Base-by-base conservation (phyloP, 2,329 filamentous ascomycete species). In the Pyrenochaeta sp. region DNA sequence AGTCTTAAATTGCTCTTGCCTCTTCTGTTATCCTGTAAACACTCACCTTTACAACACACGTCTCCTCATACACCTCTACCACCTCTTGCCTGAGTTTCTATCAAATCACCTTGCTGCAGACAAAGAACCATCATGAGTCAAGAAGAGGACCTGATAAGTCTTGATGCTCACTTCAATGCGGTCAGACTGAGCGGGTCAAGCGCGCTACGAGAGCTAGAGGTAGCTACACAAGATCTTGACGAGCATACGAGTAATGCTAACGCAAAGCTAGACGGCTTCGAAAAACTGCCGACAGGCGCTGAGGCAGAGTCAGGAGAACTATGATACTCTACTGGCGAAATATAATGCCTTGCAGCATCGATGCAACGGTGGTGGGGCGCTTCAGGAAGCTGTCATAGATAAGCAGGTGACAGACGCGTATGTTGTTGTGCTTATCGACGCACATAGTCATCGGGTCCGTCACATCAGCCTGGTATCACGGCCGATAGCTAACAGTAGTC, bases 381-480 rank as follows among this genome's bases (percentile, higher is more conserved):
- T 15, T 15, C 12, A 49, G 46, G 12, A 27, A 9, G 22, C 30
- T 2, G 19, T 4, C 7, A n/a, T 15, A 3, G 24, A 32, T 1
- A 10, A 36, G 7, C 30, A 19, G 15, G 28, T 1, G 22, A 27
- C 34, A 24, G 46, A 39, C 12, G 15, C 32, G 6, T 49, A 49
- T 39, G 46, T 49, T 7, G 15, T 39, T 24, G 46, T 39, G 34
- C 46, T 49, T 19, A 37, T 39, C 25, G 46, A 49, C 39, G 46
- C 46, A 37, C 46, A 49, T n/a, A 49, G 46, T 27, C 46, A 49
- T 24, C 39, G 24, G 46, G 46, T 49, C 6, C 25, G 46, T 37
- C 32, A 3, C 13, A 22, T 9, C 5, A 13, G 15, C 25, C 12
- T 27, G 24, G 15, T 25, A 24, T n/a, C 25, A 27, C 6, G 3